Percentiles rank a stretch among this genome's conserved stretches.
phyloP scores from a whole-genome alignment of 2,329 filamentous ascomycete genomes.

The Leptographium procerum region DNA sequence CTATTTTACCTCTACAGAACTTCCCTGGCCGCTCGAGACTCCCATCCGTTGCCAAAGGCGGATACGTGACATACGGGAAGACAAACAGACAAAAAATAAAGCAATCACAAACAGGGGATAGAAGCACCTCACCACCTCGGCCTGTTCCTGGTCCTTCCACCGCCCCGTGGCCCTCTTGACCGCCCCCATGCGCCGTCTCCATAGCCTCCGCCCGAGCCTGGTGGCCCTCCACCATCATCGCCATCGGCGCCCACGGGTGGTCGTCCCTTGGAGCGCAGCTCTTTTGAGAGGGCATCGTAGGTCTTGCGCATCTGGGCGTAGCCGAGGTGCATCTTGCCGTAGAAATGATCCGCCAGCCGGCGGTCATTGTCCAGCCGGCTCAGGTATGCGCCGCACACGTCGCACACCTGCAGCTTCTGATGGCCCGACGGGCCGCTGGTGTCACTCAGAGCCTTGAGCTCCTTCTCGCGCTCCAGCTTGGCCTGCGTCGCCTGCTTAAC shows the following conservation, averaged over 20 bases:
- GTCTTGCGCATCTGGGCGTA: slow-evolving; percentile 98
- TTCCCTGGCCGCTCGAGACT: background rate
- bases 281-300: slow-evolving; percentile 73
- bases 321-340: slow-evolving; percentile 97
- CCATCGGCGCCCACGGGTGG: slow-evolving; percentile 26
- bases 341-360: slow-evolving; percentile 90
- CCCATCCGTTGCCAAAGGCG: background rate
- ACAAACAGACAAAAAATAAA: background rate
- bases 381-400: slow-evolving; percentile 93
- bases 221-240: slow-evolving; percentile 21
- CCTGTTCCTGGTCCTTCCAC: slow-evolving; percentile 40
- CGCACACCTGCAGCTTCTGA: slow-evolving; percentile 96
- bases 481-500: slow-evolving; percentile 68
- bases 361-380: slow-evolving; percentile 89
- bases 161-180: slow-evolving; percentile 38
- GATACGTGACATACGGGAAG: background rate
- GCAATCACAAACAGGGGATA: background rate
- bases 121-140: slow-evolving; percentile 30
- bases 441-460: slow-evolving; percentile 82
- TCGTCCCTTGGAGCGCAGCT: slow-evolving; percentile 51
- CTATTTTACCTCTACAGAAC: background rate
- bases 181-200: slow-evolving; percentile 26
- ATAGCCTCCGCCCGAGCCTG: slow-evolving; percentile 24
- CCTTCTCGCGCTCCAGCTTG: slow-evolving; percentile 74
- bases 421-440: slow-evolving; percentile 88